These are phyloP conservation scores for Epichloe glyceriae DNA, from an alignment of 2,329 filamentous ascomycete genomes.

Conservation along the genomic window DNA sequence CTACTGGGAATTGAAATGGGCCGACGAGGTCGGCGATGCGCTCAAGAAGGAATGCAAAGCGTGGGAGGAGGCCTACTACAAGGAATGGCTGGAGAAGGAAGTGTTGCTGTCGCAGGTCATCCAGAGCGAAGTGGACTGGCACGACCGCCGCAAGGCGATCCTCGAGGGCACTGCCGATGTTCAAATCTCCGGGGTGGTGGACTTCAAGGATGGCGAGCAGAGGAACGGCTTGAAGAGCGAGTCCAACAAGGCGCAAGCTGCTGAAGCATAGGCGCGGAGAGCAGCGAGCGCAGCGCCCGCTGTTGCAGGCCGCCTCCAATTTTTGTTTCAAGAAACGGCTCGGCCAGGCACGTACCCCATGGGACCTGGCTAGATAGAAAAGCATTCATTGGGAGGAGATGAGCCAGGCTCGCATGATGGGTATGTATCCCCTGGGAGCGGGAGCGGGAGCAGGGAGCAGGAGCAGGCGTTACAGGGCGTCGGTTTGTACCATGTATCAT, in stretches of 20 bases:
- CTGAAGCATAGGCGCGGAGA: conserved; percentile 2
- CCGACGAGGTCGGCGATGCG: conserved; percentile 50
- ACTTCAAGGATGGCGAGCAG: conserved; percentile 15
- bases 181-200: conserved; percentile 23
- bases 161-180: conserved; percentile 35
- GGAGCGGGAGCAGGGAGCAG: too few species aligned
- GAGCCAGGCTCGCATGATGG: too few species aligned
- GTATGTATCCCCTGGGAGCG: too few species aligned
- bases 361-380: too few species aligned
- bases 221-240: conserved; percentile 11
- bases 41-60: conserved; percentile 52
- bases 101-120: conserved; percentile 62
- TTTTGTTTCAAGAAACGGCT: too few species aligned
- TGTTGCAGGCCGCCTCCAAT: background rate
- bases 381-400: too few species aligned
- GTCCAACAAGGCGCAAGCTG: conserved; percentile 3
- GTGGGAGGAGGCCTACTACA: conserved; percentile 52
- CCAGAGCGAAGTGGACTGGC: conserved; percentile 52
- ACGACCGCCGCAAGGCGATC: conserved; percentile 42
- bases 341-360: too few species aligned
- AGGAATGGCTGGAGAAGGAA: conserved; percentile 72
- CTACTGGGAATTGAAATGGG: conserved; percentile 60
- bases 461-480: background rate
- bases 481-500: background rate
- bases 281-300: background rate